Evolutionary conservation across 345 rosid genomes (phyloP).

Genomic region (Salix koriyanagi): DNA sequence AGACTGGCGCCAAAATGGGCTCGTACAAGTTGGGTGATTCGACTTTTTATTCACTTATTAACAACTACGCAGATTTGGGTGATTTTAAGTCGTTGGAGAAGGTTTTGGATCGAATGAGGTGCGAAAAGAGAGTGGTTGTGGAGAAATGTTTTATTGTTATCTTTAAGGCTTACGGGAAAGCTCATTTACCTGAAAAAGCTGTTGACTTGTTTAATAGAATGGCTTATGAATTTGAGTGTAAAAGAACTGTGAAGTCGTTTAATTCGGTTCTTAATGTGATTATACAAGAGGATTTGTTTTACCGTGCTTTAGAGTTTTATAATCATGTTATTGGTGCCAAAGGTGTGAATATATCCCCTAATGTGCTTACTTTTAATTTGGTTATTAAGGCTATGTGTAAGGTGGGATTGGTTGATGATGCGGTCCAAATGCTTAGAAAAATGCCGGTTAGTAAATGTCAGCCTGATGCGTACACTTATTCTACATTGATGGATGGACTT

Average conservation of each 20-base stretch:
- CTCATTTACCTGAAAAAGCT: constrained; percentile 57
- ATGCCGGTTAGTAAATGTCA: constrained; percentile 53
- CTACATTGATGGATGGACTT: constrained; percentile 92
- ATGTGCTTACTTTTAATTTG: constrained; percentile 68
- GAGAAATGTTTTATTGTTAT: constrained; percentile 57
- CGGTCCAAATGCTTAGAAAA: constrained; percentile 61
- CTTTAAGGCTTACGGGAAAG: constrained; percentile 74
- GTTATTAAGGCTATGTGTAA: constrained; percentile 68
- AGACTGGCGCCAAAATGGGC: constrained; percentile 50
- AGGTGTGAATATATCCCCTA: constrained; percentile 46
- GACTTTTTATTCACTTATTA: constrained; percentile 62
- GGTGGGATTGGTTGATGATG: constrained; percentile 64
- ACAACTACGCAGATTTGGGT: constrained; percentile 45
- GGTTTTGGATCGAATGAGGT: constrained; percentile 54
- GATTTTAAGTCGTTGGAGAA: constrained; percentile 58
- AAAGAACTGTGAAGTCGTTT: constrained; percentile 67
- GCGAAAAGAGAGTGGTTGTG: constrained; percentile 49
- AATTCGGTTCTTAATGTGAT: constrained; percentile 81
- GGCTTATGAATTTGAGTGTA: constrained; percentile 63
- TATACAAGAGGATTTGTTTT: constrained; percentile 48
- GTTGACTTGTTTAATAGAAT: constrained; percentile 61
- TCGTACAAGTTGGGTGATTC: constrained; percentile 72
- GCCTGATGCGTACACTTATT: constrained; percentile 79
- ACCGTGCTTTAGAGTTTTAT: constrained; percentile 66
- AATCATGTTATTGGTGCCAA: constrained; percentile 42